phyloP scores from a whole-genome alignment of 2,329 filamentous ascomycete genomes.

The Tolypocladium tundrense region DNA sequence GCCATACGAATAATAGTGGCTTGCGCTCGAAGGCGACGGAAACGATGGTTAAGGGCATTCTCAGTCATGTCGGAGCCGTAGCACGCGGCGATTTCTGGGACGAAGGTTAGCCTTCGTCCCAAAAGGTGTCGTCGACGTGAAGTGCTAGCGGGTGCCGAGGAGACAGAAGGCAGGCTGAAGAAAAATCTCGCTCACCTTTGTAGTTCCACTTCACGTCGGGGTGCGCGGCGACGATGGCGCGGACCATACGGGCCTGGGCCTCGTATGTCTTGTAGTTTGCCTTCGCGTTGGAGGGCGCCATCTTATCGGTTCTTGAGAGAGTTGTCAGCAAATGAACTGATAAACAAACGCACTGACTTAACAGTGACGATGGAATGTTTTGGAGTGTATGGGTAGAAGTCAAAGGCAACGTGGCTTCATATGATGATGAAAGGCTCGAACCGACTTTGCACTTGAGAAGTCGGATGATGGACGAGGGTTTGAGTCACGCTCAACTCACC shows the following conservation, averaged over 20 bases:
- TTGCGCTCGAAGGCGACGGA: slow-evolving; percentile 35
- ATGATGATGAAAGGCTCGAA: neutral
- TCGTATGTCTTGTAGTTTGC: slow-evolving; percentile 53
- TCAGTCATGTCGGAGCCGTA: slow-evolving; percentile 40
- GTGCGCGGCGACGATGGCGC: slow-evolving; percentile 49
- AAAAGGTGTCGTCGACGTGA: neutral
- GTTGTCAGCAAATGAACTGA: neutral
- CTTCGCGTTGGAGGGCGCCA: slow-evolving; percentile 31
- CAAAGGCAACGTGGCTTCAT: too few species aligned
- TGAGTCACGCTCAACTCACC: neutral
- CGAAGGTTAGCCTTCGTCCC: slow-evolving; percentile 22
- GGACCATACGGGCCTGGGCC: slow-evolving; percentile 47
- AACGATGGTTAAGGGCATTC: slow-evolving; percentile 39
- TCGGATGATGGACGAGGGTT: neutral
- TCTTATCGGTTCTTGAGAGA: slow-evolving; percentile 11
- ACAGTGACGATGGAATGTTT: neutral
- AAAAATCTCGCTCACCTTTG: slow-evolving; percentile 38
- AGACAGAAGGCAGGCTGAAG: slow-evolving; percentile 1
- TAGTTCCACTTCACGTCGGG: slow-evolving; percentile 47
- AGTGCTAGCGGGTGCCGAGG: neutral
- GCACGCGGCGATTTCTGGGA: slow-evolving; percentile 34
- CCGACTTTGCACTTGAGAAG: neutral
- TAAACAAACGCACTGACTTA: neutral
- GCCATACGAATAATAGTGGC: slow-evolving; percentile 25
- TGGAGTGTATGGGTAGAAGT: neutral